Percentiles rank a stretch among this genome's conserved stretches.
phyloP scores from a whole-genome alignment of 148 eudicot species.

The Pouteria glomerata region DNA sequence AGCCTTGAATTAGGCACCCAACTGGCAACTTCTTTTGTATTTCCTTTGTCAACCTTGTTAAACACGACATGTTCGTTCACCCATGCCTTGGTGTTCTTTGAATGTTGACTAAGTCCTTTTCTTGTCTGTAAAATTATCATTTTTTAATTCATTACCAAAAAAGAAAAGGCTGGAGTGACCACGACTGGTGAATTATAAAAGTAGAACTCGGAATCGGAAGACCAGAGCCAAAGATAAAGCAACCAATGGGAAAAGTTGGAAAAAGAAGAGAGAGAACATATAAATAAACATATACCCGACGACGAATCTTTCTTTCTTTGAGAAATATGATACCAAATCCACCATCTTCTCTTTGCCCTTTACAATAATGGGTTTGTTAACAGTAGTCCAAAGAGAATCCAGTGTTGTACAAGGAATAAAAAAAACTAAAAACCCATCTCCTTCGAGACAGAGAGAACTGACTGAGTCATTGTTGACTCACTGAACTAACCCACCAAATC shows the following conservation, averaged over 20 bases:
- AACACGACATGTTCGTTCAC: constrained; percentile 20
- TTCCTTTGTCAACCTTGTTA: constrained; percentile 30
- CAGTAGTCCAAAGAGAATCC: neutral
- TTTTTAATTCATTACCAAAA: neutral
- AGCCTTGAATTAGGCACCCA: too few species aligned
- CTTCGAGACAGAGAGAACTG: constrained; percentile 11
- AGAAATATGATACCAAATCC: constrained; percentile 27
- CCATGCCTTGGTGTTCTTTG: constrained; percentile 5
- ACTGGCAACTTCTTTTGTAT: constrained; percentile 6
- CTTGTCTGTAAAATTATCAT: neutral
- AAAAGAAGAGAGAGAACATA: neutral
- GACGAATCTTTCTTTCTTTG: neutral
- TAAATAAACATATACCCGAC: neutral
- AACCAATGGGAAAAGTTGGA: neutral
- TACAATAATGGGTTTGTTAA: neutral
- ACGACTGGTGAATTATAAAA: neutral
- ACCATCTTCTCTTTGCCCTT: constrained; percentile 6
- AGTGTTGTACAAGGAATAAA: constrained; percentile 11
- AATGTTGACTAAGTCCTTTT: constrained; percentile 21
- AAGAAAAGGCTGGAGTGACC: neutral
- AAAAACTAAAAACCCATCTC: neutral
- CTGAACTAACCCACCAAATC: neutral
- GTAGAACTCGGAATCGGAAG: constrained; percentile 7
- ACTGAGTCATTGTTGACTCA: neutral
- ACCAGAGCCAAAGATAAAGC: constrained; percentile 3